These are phyloP conservation scores for Sporothrix dimorphospora DNA, from an alignment of 2,329 filamentous ascomycete genomes.

Conservation along the genomic window DNA sequence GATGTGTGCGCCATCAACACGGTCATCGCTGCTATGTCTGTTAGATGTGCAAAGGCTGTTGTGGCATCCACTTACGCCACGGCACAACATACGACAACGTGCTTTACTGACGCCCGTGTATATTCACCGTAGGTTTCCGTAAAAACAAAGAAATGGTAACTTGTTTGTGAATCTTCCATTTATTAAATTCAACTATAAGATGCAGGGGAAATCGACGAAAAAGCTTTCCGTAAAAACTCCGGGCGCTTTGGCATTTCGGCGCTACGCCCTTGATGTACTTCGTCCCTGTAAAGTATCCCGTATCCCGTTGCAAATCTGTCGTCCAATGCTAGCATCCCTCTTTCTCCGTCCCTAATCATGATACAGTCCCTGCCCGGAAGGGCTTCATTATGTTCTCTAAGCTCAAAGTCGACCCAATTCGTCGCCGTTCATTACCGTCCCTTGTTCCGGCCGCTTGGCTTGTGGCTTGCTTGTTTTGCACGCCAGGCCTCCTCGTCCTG, in stretches of 20 bases:
- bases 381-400: not conserved
- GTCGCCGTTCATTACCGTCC: not conserved
- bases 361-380: not conserved
- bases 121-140: too few relatives aligned
- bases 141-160: too few relatives aligned
- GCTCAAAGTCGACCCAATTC: too few relatives aligned
- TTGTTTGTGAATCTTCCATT: not conserved
- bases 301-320: not conserved
- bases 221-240: not conserved
- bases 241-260: not conserved
- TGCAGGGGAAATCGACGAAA: not conserved
- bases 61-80: too few relatives aligned
- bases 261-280: not conserved
- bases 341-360: not conserved
- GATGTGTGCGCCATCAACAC: too few relatives aligned
- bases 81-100: not conserved
- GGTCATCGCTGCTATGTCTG: too few relatives aligned
- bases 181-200: not conserved
- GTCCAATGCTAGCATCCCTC: not conserved
- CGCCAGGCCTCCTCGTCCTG: slow-evolving; percentile 23
- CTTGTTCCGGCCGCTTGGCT: not conserved
- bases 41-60: too few relatives aligned
- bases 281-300: not conserved
- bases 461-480: not conserved
- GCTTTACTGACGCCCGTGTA: too few relatives aligned